Percentiles rank a stretch among this genome's conserved stretches.
These are phyloP conservation scores for Xylaria sp. DNA, from an alignment of 2,329 filamentous ascomycete species.

Conservation along the genomic window DNA sequence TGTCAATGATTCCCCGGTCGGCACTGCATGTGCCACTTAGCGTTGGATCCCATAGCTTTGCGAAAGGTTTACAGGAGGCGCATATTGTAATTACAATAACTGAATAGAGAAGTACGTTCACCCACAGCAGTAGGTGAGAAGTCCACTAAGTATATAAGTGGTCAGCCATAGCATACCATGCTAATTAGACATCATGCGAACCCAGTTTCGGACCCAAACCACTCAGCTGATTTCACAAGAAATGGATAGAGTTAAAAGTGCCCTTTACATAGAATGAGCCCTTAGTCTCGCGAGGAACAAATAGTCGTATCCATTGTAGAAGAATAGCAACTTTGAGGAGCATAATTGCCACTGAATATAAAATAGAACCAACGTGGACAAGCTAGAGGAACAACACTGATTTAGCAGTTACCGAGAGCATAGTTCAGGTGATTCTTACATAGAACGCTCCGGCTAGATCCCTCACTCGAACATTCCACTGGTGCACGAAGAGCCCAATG, in stretches of 20 bases:
- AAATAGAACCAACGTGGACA: slow-evolving; percentile 20
- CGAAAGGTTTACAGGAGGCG: slow-evolving; percentile 26
- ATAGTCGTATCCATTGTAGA: slow-evolving; percentile 35
- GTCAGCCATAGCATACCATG: background rate
- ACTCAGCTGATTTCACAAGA: background rate
- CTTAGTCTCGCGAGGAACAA: slow-evolving; percentile 28
- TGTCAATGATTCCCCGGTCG: slow-evolving; percentile 17
- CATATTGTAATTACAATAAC: slow-evolving; percentile 10
- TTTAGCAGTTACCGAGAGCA: background rate
- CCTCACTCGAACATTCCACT: slow-evolving; percentile 34
- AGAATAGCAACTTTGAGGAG: slow-evolving; percentile 34
- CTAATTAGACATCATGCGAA: background rate
- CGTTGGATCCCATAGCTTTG: slow-evolving; percentile 28
- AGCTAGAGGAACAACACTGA: background rate
- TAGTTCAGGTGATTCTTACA: slow-evolving; percentile 8
- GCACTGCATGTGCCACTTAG: slow-evolving; percentile 23
- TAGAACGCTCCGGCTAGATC: slow-evolving; percentile 27
- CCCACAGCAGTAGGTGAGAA: slow-evolving; percentile 1
- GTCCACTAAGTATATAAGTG: slow-evolving; percentile 20
- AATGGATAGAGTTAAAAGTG: background rate
- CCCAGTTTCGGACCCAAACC: no score
- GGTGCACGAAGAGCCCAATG: slow-evolving; percentile 30
- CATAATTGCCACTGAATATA: slow-evolving; percentile 28
- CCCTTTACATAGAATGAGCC: slow-evolving; percentile 29
- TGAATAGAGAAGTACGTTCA: slow-evolving; percentile 18